Conservation (phyloP, 2,329 filamentous ascomycete species). For the Aspergillus sojae region DNA sequence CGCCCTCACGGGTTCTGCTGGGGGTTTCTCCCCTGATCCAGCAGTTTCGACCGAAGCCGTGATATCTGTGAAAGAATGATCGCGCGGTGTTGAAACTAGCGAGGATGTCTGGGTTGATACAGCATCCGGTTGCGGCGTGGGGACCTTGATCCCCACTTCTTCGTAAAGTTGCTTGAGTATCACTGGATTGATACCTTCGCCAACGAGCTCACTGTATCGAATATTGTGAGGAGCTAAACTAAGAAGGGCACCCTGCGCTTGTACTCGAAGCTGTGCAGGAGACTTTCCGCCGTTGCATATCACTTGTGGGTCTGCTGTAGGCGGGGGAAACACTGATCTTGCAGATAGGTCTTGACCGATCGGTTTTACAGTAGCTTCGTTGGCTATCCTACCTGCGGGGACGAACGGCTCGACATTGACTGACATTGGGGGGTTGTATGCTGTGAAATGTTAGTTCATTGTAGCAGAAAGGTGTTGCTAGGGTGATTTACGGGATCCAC, state of each 20-base stretch:
- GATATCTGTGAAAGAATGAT: neutral
- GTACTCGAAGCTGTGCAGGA: constrained; percentile 42
- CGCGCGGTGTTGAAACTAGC: neutral
- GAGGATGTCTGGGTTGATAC: neutral
- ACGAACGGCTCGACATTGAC: constrained; percentile 24
- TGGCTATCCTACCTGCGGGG: constrained; percentile 14
- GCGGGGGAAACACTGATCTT: constrained; percentile 1
- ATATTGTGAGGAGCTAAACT: constrained; percentile 66
- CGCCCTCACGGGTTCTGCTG: neutral
- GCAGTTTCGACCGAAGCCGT: neutral
- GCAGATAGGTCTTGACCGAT: constrained; percentile 11
- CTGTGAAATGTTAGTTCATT: constrained; percentile 29
- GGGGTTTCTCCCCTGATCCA: neutral
- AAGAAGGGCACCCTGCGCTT: constrained; percentile 68
- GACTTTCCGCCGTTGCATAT: constrained; percentile 24
- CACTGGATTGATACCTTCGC: constrained; percentile 69
- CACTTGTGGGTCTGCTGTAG: constrained; percentile 2
- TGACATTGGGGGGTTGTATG: constrained; percentile 38
- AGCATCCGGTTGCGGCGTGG: constrained; percentile 19
- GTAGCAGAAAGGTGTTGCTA: neutral
- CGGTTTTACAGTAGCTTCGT: constrained; percentile 5
- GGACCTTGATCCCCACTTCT: constrained; percentile 63
- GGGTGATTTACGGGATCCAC: constrained; percentile 34
- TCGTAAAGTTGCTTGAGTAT: constrained; percentile 68
- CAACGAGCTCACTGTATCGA: constrained; percentile 71